These are phyloP conservation scores for Aureobasidium leucospermi DNA, from an alignment of 2,329 filamentous ascomycete genomes.

Conservation along the genomic window DNA sequence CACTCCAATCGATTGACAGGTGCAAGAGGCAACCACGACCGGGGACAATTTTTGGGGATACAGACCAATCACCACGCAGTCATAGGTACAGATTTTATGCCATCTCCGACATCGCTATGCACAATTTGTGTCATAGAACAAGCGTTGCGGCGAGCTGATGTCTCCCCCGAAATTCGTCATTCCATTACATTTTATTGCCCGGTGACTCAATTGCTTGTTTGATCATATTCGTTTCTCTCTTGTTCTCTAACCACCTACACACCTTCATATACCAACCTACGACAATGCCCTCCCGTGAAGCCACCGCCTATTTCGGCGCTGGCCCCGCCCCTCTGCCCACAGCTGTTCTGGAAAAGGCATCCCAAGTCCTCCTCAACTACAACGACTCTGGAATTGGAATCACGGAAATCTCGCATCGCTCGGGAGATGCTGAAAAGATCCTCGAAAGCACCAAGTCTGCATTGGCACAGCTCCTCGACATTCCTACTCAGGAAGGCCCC, in stretches of 20 bases:
- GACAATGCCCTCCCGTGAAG: conserved; percentile 61
- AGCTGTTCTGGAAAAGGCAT: conserved; percentile 67
- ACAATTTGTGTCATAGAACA: neutral
- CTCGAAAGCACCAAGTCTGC: conserved; percentile 71
- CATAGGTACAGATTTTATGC: neutral
- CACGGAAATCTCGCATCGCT: conserved; percentile 86
- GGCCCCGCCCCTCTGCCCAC: conserved; percentile 85
- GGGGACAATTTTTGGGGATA: neutral
- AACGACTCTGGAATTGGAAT: conserved; percentile 74
- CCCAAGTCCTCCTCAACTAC: conserved; percentile 73
- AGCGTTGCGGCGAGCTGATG: neutral
- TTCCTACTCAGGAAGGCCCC: conserved; percentile 67
- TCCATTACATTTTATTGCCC: neutral
- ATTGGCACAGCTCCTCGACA: conserved; percentile 66
- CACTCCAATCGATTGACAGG: neutral
- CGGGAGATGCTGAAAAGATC: conserved; percentile 67
- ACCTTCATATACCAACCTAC: neutral
- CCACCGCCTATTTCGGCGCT: conserved; percentile 82
- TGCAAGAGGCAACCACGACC: neutral
- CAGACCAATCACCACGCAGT: neutral
- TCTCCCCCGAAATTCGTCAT: neutral
- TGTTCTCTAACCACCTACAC: neutral
- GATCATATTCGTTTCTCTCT: neutral
- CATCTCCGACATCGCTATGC: neutral
- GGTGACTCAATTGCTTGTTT: neutral